Base-by-base conservation (phyloP, 177 flowering plant genomes). In the Vitis hybrid region DNA sequence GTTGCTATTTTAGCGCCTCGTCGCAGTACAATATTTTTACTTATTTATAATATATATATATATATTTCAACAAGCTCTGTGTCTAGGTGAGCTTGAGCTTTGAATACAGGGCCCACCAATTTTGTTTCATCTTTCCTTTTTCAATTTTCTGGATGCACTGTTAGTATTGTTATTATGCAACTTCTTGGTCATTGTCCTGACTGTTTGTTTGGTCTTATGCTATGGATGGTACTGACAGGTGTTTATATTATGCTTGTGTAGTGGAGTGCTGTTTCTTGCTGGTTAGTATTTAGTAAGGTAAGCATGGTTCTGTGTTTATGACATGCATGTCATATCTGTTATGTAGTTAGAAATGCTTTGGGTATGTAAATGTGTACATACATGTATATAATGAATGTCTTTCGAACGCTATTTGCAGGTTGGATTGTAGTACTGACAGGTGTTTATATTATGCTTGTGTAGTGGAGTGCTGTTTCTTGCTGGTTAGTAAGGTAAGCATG, bases 371-470 rank as follows among this genome's bases (percentile, higher is more conserved):
- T 59, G 1, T 10, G 5, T 52, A 30, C 48, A 1, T 11, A 8
- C 10, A 40, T 3, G 45, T 26, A 65, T 15, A 3, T 6, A 57
- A 14, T 13, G 19, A 66, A 12, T 60, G 56, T 45, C 52, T 64
- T 50, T 13, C 56, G 15, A 57, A 40, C 18, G 0, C 65, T 54
- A 6, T 7, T 65, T 73, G 70, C 76, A 79, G 83, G 74, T 69
- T 72, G 72, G 74, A n/a, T 71, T 76, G 66, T 65, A 58, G 49
- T 55, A 60, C 13, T 32, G 18, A 0, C 64, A 49, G 54, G 66
- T 62, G 60, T 72, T 52, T 79, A 67, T 79, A 72, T 52, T 67
- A 60, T 66, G 30, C 59, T 68, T 60, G 18, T 70, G 50, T 55
- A 65, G 30, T 52, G 13, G 52, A 56, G 21, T 10, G 45, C 32